Base-by-base conservation (phyloP, 768 basidiomycete genomes). In the Lactifluus pinguis region DNA sequence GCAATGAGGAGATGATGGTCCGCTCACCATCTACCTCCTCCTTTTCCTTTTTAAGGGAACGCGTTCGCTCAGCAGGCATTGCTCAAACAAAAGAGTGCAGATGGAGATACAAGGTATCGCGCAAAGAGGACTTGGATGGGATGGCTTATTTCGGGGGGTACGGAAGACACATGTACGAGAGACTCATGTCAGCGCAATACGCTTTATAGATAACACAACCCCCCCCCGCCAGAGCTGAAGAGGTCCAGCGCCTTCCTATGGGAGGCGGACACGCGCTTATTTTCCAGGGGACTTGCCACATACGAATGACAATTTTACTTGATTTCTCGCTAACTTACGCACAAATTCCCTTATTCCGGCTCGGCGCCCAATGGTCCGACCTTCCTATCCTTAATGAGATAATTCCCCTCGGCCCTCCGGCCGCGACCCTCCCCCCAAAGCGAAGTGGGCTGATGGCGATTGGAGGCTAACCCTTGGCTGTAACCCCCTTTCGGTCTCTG, bases 11-110 rank as follows among this genome's bases (percentile, higher is more conserved):
- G 38, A 47, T 14, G n/a, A 3, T 10, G 54, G n/a, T n/a, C n/a
- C n/a, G n/a, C 54, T 41, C 45, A 59, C 63, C 54, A 54, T 65
- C 45, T 29, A 32, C 45, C 1, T 65, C 60, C 10, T 34, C 55
- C 39, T 64, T 58, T 49, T 61, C 65, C 49, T 57, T 66, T 60
- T 66, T 66, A 6, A 51, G 54, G 30, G 51, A 49, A 21, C 65
- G 63, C 39, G 59, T 61, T 32, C 65, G 65, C 53, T 65, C 65
- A 25, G 60, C 63, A 59, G 65, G 65, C 65, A 66, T 66, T 48
- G 7, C 59, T 21, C n/a, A n/a, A n/a, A 48, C 36, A 19, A 29
- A 53, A 19, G 38, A 48, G 50, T 55, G n/a, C 1, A 29, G 32
- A 45, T 34, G 49, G 44, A 34, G 32, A 11, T 48, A 54, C 38